A percentile compares a stretch with the other conserved stretches of the same genome.
Evolutionary conservation across 2,329 filamentous ascomycete genomes (phyloP).

Genomic region (Cladosporium sp.): DNA sequence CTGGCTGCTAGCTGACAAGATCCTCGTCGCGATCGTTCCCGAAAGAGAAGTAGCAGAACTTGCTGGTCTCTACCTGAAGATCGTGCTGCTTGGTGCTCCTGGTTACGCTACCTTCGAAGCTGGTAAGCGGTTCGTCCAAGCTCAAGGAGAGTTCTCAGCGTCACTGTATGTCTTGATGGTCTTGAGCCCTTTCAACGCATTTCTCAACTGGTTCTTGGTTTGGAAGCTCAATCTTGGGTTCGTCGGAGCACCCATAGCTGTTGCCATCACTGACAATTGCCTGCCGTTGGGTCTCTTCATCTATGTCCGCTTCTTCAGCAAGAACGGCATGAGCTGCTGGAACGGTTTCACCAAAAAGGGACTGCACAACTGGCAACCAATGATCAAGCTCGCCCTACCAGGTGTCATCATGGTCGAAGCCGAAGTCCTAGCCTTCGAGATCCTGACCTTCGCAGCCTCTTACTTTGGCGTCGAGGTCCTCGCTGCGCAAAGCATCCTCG

Average conservation of each 20-base stretch:
- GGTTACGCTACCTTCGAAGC: constrained; percentile 75
- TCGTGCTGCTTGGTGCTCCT: constrained; percentile 68
- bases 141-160: constrained; percentile 79
- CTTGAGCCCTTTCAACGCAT: constrained; percentile 75
- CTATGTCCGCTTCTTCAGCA: constrained; percentile 68
- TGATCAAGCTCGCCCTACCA: constrained; percentile 82
- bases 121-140: constrained; percentile 82
- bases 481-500: constrained; percentile 64
- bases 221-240: constrained; percentile 69
- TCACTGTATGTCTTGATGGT: constrained; percentile 79
- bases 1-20: constrained; percentile 66
- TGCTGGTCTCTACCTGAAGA: constrained; percentile 69
- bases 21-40: constrained; percentile 65
- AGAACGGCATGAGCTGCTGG: constrained; percentile 69
- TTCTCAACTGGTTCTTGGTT: constrained; percentile 77
- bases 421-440: constrained; percentile 88
- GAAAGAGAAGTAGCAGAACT: constrained; percentile 67
- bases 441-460: constrained; percentile 77
- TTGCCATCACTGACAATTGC: constrained; percentile 71
- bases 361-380: constrained; percentile 72
- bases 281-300: constrained; percentile 68
- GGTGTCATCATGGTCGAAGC: constrained; percentile 92
- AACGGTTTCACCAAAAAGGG: constrained; percentile 69
- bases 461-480: constrained; percentile 75
- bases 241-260: constrained; percentile 74